Base-by-base conservation (phyloP, 2,329 filamentous ascomycete species). In the Teratosphaeria destructans region DNA sequence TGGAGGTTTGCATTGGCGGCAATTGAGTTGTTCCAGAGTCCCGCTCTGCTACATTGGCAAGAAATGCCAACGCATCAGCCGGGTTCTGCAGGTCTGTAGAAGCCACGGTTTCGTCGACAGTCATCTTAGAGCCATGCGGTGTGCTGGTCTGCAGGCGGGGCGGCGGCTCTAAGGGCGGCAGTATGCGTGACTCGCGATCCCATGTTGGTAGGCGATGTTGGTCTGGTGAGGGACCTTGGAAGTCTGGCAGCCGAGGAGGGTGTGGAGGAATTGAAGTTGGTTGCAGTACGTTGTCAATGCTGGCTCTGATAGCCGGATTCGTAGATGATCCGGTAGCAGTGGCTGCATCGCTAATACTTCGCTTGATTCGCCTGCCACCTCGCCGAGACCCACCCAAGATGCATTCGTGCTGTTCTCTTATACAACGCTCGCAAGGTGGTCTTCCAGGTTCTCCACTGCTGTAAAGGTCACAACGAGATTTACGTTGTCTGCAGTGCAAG, bases 381-480 rank as follows among this genome's bases (percentile, higher is more conserved):
- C 69, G 62, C 37, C 69, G 63, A 23, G 68, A 71, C 16, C 68
- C 67, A 55, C 69, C 69, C 4, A 71, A 68, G 29, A 71, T 59
- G 58, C 69, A 71, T 61, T 71, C 69, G 55, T 70, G 68, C 56
- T 71, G 68, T 54, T 71, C 69, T 16, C 69, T 62, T 43, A 71
- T 71, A 60, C 69, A 71, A 58, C 69, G 59, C 59, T 71, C 69
- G 57, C 69, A 71, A 14, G 68, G 69, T 16, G 69, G 69, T 26
- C 67, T 62, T 4, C 66, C 68, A 7, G 67, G 68, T 49, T 69
- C 66, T 39, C 68, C 68, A 54, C 67, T 70, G 55, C 65, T 68
- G 61, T 70, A 70, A 67, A 71, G 61, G 57, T 71, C 69, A 59
- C 69, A 71, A 47, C 69, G 62, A n/a, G 65, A 67, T 60, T 71